Base-by-base conservation (phyloP, 345 rosid genomes). In the Euclidium syriacum region DNA sequence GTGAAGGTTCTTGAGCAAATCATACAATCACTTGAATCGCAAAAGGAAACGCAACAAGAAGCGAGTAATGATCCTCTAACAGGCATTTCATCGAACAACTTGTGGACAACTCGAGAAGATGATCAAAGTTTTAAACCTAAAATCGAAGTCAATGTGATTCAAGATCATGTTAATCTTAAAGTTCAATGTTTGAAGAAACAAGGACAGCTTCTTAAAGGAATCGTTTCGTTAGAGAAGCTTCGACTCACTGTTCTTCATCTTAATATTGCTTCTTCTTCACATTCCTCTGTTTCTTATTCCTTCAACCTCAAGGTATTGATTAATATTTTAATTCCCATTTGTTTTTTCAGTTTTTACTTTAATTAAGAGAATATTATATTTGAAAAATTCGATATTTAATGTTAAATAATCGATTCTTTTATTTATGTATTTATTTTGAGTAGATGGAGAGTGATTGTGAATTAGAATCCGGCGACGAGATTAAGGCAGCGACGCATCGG, bases 231-330 rank as follows among this genome's bases (percentile, higher is more conserved):
- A n/a, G 95, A 83, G 47, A 78, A 81, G 44, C 83, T 88, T 23
- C 46, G 80, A 50, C 78, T 88, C 54, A 75, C 83, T 16, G 81
- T 88, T 71, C 76, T 85, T 77, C 87, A 83, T 79, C 89, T 88
- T 23, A 88, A 76, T 66, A 74, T 88, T 41, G 41, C 80, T 6
- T 70, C 83, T 10, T 41, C 39, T 1, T 79, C 81, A 1, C 73
- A 71, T 43, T 48, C 65, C 3, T 66, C 68, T 25, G 77, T 80
- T 30, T 73, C 80, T 48, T 88, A 85, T 79, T 78, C 87, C 25
- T 88, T 88, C 78, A 83, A 83, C 65, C 89, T 88, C 41, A 88
- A 76, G 95, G 95, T 87, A 80, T n/a, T n/a, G 35, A 32, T 42
- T 23, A 16, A 11, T 16, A 20, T 2, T 42, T 16, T 56, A n/a